Evolutionary conservation across 768 basidiomycete genomes (phyloP), one percentile per base, ranked within the genome.

Genomic region (Psilocybe subaeruginosa): DNA sequence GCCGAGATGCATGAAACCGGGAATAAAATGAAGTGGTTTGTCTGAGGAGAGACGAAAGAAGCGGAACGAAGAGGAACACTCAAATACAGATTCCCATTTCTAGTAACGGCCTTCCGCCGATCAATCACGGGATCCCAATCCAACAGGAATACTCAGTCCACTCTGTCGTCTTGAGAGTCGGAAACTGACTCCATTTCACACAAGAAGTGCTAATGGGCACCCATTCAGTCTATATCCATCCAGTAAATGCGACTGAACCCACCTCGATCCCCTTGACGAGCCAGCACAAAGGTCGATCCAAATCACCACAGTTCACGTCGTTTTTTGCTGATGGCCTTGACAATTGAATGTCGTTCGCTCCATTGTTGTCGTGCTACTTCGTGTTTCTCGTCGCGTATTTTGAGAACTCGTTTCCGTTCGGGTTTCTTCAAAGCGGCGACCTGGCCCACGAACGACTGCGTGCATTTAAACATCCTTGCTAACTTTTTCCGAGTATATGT

Each of bases 401-500:
- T 77, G 55, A 78, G 73, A 58, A 80, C 74, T 54, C 73, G 70
- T 64, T 74, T 83, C 56, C 85, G 74, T 53, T 82, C 73, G 4
- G 80, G 64, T 58, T 82, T 82, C 64, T 81, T 82, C 56, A 92
- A 74, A 3, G 87, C 84, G 9, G 92, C 90, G 17, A 89, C 77
- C 62, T 80, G 77, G 8, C 79, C 81, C 58, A 93, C 86, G 64
- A 92, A 92, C 50, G 80, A 76, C 48, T 83, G 80, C 8, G 90
- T 87, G 77, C 90, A 91, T 12, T 81, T 81, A 73, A 95, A 95
- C 81, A 84, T 85, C 70, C 83, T 81, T 30, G 93, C 92, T n/a
- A 95, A 82, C 72, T 79, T 82, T 59, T 75, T 74, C 47, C 88
- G 82, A 58, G 87, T 89, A 74, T 88, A 89, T 35, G 72, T 76